Percentiles rank a stretch among this genome's conserved stretches.
phyloP scores from a whole-genome alignment of 495 filamentous ascomycete genomes.

The Penicillium paradoxum region DNA sequence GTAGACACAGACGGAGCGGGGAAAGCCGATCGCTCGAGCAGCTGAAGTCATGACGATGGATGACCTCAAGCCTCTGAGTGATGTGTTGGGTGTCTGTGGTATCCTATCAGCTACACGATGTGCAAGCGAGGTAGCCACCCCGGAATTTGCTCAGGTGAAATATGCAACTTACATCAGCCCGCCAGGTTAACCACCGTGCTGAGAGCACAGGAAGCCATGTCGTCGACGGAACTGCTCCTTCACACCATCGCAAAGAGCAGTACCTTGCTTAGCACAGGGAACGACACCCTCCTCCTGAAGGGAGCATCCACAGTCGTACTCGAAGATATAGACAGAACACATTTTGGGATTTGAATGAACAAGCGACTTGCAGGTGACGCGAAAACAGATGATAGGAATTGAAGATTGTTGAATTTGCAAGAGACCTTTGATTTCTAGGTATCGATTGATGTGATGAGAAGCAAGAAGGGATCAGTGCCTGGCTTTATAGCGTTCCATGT shows the following conservation, averaged over 20 bases:
- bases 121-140: background rate
- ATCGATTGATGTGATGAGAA: conserved; percentile 4
- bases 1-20: background rate
- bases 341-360: background rate
- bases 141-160: background rate
- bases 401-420: background rate
- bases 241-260: conserved; percentile 29
- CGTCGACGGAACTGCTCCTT: conserved; percentile 33
- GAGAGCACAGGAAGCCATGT: conserved; percentile 36
- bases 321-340: conserved; percentile 36
- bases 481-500: conserved; percentile 17
- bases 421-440: background rate
- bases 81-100: background rate
- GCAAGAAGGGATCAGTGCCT: conserved; percentile 9
- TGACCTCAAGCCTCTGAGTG: background rate
- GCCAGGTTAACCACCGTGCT: conserved; percentile 29
- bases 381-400: background rate
- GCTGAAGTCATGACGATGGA: background rate
- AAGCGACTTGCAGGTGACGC: background rate
- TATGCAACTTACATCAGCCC: background rate
- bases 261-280: conserved; percentile 35
- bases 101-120: background rate
- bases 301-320: conserved; percentile 42
- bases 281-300: conserved; percentile 34
- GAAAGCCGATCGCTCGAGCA: background rate